Conservation (phyloP, 352 stramenopile species). For the Phytophthora pisi region DNA sequence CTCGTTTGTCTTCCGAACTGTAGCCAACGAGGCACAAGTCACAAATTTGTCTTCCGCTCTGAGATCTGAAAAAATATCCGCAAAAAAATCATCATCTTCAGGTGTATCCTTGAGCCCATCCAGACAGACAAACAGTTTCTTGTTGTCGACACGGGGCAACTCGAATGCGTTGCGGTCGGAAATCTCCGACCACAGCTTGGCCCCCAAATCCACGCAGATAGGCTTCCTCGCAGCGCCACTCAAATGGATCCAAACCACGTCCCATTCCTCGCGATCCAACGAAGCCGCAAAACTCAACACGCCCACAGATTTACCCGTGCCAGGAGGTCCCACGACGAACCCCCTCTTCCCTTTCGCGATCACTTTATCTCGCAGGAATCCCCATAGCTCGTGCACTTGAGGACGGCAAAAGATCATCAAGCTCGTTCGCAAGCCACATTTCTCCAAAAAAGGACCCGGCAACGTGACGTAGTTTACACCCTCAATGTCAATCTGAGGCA, state of each 20-base stretch:
- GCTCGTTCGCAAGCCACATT: neutral
- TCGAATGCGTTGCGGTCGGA: neutral
- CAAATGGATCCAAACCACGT: neutral
- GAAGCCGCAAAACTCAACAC: neutral
- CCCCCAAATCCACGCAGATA: neutral
- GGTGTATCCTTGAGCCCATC: neutral
- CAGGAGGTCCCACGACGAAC: neutral
- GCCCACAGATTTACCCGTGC: neutral
- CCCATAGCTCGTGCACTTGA: neutral
- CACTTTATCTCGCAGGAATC: neutral
- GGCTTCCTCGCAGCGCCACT: neutral
- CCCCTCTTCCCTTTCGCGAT: neutral
- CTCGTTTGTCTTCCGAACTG: neutral
- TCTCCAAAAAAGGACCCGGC: neutral
- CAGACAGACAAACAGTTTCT: neutral
- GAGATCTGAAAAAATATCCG: neutral
- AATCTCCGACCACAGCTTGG: neutral
- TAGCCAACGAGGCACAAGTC: neutral
- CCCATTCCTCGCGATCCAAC: neutral
- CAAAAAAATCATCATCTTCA: neutral
- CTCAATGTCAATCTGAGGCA: neutral
- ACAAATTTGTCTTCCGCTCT: neutral
- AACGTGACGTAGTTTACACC: neutral
- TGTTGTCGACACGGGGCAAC: neutral
- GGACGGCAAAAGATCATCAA: neutral